Evolutionary conservation across 495 filamentous ascomycete species (phyloP), one percentile per base, ranked within the genome.

Genomic region (Aspergillus ellipticus): DNA sequence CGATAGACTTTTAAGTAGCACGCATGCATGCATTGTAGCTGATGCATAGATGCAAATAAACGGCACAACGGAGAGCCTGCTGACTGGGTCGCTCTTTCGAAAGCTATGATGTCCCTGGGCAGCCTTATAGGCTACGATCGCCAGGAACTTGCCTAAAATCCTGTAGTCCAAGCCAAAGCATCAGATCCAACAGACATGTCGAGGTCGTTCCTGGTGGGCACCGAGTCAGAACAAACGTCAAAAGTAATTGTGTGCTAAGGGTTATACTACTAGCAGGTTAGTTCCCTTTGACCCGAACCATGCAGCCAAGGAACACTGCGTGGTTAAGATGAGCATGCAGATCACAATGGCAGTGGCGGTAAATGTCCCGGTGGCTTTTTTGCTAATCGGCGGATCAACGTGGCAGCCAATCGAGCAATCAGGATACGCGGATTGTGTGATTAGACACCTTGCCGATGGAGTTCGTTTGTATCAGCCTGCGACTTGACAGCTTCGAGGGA

Each of bases 351-450:
- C 17, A 37, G 46, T 24, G 33, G 33, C 35, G 22, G 33, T 41
- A 46, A 33, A 49, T 49, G 43, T 26, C 24, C 21, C 35, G 53
- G 46, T 49, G 37, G 22, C 39, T 43, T 37, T 29, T 31, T 56
- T 45, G 54, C 17, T 41, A 41, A 56, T 56, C 54, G 50, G 53
- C 54, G 54, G 54, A 31, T 31, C 54, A 22, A 16, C 7, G 24
- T 16, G 45, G 24, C 15, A 16, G 9, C 13, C 28, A 17, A 17
- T 48, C 16, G 13, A n/a, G 22, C 22, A 17, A 17, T 29, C 22
- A 22, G 11, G 9, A 17, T 17, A n/a, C 35, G n/a, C n/a, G 13
- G 31, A 39, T n/a, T 13, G 5, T 39, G 35, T 39, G 35, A 13
- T 39, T 39, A 15, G 35, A 4, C 4, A 39, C 6, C 35, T 39